These are phyloP conservation scores for Solanum lycopersicoides DNA, from an alignment of 257 asterid species.

Conservation along the genomic window DNA sequence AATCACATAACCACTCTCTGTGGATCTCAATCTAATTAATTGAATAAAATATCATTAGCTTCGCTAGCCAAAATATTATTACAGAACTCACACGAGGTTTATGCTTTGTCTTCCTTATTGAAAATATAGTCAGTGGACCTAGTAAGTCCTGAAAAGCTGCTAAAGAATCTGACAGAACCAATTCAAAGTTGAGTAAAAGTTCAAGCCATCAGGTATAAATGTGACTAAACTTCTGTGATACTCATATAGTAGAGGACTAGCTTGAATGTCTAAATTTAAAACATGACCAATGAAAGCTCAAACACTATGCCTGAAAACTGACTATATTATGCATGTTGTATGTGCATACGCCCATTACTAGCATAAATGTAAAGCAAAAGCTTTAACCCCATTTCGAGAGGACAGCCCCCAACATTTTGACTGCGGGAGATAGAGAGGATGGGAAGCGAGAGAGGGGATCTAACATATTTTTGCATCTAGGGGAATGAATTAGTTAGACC, in stretches of 20 bases:
- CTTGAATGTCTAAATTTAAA: background rate
- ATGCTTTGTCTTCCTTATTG: background rate
- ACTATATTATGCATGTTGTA: background rate
- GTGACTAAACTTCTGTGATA: background rate
- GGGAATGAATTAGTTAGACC: background rate
- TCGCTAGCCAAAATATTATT: background rate
- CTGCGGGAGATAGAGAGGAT: background rate
- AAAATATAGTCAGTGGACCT: background rate
- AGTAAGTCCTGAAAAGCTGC: background rate
- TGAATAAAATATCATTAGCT: background rate
- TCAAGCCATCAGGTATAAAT: background rate
- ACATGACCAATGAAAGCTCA: background rate
- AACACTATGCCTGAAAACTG: background rate
- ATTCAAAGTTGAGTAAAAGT: background rate
- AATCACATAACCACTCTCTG: background rate
- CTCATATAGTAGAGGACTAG: background rate
- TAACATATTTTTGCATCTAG: background rate
- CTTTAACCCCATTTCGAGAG: background rate
- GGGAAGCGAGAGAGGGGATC: background rate
- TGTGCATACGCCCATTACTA: background rate
- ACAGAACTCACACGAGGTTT: background rate
- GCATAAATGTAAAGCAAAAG: background rate
- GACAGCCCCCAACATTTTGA: background rate
- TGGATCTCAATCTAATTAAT: background rate
- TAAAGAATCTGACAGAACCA: background rate